Base-by-base conservation (phyloP, 1,284 basidiomycete genomes). In the Bondarzewia mesenterica region DNA sequence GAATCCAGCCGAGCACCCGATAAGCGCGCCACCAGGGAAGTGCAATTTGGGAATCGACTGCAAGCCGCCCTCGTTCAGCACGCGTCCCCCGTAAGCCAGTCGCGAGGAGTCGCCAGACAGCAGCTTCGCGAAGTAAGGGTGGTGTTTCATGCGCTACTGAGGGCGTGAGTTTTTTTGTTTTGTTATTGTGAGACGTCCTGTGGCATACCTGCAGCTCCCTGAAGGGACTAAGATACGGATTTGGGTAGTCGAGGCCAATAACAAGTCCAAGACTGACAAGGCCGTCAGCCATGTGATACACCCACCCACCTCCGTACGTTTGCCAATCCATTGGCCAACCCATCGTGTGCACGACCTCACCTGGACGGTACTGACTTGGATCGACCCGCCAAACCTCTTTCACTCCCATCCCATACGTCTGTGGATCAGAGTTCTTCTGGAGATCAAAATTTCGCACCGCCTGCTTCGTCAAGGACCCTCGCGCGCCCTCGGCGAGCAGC, bases 351-450 rank as follows among this genome's bases (percentile, higher is more conserved):
- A 93, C 78, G 16, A 97, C 84, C 59, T 91, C 80, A 16, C 96
- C 95, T 0, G 92, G 81, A 50, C 80, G 65, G 66, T 96, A 81
- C 57, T 86, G 80, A 54, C 78, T 77, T 20, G 82, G 78, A 53
- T 82, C 83, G 15, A 99, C 85, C 45, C 89, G 80, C 96, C 95
- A 99, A 4, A 99, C 93, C 68, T 99, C 95, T 73, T 99, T 99
- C 58, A 99, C 72, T 7, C 96, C 95, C 50, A 99, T 83, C 0
- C 90, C 95, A 61, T 98, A 99, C 1, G 95, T 99, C 70, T 99
- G 96, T 2, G 89, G 88, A 65, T 98, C 89, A 14, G 83, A 77
- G 42, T 89, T 82, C 44, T 72, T 71, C 21, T 93, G 75, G 27
- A 98, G 73, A 47, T 84, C 74, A 66, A 95, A 94, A 60, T 83